Percentiles rank a stretch among this genome's conserved stretches.
phyloP scores from a whole-genome alignment of 2,329 filamentous ascomycete genomes.

The Sphaceloma murrayae region DNA sequence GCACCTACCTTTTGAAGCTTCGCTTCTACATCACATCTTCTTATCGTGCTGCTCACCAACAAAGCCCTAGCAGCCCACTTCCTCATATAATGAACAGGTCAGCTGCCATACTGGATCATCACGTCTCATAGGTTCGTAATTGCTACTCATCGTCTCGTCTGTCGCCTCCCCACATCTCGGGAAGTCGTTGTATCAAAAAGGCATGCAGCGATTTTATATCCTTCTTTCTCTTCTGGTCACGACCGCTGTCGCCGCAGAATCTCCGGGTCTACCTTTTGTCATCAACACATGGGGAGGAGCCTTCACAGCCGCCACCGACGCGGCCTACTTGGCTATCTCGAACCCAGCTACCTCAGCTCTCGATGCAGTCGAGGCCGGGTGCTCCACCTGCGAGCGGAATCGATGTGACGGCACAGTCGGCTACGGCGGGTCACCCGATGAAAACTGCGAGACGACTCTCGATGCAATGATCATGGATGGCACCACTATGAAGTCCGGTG shows the following conservation, averaged over 20 bases:
- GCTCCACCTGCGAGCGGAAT: constrained; percentile 5
- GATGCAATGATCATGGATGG: constrained; percentile 14
- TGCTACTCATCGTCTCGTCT: too few relatives aligned
- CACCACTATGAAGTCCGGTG: constrained; percentile 9
- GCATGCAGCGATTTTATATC: too few relatives aligned
- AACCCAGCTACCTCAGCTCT: neutral
- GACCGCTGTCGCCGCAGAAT: neutral
- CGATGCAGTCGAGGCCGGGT: constrained; percentile 5
- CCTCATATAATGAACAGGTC: too few relatives aligned
- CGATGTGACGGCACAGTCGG: constrained; percentile 9
- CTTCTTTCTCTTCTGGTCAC: neutral
- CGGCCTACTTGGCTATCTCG: neutral
- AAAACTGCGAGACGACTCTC: constrained; percentile 10
- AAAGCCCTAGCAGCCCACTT: neutral
- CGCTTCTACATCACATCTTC: neutral
- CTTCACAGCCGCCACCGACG: constrained; percentile 7
- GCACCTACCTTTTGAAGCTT: constrained; percentile 4
- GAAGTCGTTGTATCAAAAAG: too few relatives aligned
- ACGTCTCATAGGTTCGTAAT: too few relatives aligned
- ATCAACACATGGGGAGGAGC: constrained; percentile 10
- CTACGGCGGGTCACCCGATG: constrained; percentile 8
- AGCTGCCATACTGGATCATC: too few relatives aligned
- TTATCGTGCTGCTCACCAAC: constrained; percentile 7
- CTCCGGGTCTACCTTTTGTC: constrained; percentile 5
- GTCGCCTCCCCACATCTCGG: too few relatives aligned